Evolutionary conservation across 1,284 basidiomycete genomes (phyloP).

Genomic region (Moesziomyces sp.): DNA sequence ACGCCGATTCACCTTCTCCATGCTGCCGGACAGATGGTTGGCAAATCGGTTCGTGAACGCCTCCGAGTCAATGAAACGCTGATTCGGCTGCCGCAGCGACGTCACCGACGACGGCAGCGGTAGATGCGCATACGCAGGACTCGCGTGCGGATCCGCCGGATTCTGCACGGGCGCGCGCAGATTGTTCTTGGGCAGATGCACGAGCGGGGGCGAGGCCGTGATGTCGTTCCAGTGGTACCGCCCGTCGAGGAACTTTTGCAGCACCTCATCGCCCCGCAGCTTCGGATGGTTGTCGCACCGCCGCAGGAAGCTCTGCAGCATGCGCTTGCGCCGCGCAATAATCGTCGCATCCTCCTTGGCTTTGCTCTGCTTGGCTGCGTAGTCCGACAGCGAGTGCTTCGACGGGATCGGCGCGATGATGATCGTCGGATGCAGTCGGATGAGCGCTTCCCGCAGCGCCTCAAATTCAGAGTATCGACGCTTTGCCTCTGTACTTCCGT

Average conservation of each 20-base stretch:
- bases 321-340: constrained; percentile 89
- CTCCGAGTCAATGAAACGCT: constrained; percentile 92
- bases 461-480: constrained; percentile 98
- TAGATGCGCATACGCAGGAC: constrained; percentile 82
- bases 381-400: constrained; percentile 94
- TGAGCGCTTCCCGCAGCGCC: constrained; percentile 83
- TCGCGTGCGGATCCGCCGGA: constrained; percentile 82
- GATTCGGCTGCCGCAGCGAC: constrained; percentile 55
- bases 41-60: constrained; percentile 96
- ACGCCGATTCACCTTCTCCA: constrained; percentile 95
- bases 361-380: constrained; percentile 95
- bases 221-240: constrained; percentile 84
- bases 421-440: constrained; percentile 90
- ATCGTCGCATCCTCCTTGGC: constrained; percentile 95
- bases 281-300: constrained; percentile 89
- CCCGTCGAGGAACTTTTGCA: constrained; percentile 93
- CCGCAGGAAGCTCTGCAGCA: constrained; percentile 94
- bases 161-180: constrained; percentile 94
- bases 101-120: constrained; percentile 79
- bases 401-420: constrained; percentile 98
- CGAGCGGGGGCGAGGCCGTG: constrained; percentile 77
- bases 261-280: constrained; percentile 90
- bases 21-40: constrained; percentile 84
- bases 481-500: constrained; percentile 83
- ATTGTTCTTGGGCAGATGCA: constrained; percentile 90